phyloP scores from a whole-genome alignment of 768 basidiomycete species.

The Tephrocybe sp. region DNA sequence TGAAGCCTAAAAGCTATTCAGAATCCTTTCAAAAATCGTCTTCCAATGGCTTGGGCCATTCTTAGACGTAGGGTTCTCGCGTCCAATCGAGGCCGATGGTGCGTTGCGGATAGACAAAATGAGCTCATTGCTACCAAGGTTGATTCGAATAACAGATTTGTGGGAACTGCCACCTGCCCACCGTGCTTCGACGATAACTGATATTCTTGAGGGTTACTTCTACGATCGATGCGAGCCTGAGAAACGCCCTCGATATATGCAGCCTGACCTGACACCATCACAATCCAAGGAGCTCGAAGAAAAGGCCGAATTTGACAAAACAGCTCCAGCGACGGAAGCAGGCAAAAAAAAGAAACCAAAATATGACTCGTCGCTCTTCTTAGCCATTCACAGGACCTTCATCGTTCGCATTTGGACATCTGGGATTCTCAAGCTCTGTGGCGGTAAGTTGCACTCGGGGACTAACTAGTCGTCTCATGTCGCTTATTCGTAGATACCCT shows the following conservation, averaged over 20 bases:
- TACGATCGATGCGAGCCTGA: slow-evolving; percentile 51
- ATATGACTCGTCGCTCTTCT: slow-evolving; percentile 34
- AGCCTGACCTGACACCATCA: not conserved
- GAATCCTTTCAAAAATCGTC: slow-evolving; percentile 44
- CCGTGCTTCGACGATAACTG: slow-evolving; percentile 38
- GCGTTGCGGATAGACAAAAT: slow-evolving; percentile 1
- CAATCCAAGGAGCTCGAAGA: slow-evolving; percentile 4
- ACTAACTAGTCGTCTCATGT: not conserved
- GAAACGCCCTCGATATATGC: slow-evolving; percentile 38
- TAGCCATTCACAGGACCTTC: slow-evolving; percentile 36
- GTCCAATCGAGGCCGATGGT: slow-evolving; percentile 61
- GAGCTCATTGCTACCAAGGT: not conserved
- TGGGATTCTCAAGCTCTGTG: slow-evolving; percentile 36
- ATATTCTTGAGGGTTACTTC: slow-evolving; percentile 44
- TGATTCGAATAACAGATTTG: slow-evolving; percentile 38
- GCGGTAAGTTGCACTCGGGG: slow-evolving; percentile 21
- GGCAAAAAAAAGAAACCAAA: slow-evolving; percentile 8
- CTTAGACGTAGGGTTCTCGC: slow-evolving; percentile 55
- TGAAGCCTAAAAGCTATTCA: slow-evolving; percentile 17
- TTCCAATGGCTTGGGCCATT: slow-evolving; percentile 58
- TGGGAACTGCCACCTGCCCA: slow-evolving; percentile 46
- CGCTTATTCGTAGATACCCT: slow-evolving; percentile 35
- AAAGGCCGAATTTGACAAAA: not conserved
- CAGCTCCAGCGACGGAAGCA: not conserved
- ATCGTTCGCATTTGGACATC: slow-evolving; percentile 35